Conservation (phyloP, 75 land plant species). For the Ceratopteris richardii region DNA sequence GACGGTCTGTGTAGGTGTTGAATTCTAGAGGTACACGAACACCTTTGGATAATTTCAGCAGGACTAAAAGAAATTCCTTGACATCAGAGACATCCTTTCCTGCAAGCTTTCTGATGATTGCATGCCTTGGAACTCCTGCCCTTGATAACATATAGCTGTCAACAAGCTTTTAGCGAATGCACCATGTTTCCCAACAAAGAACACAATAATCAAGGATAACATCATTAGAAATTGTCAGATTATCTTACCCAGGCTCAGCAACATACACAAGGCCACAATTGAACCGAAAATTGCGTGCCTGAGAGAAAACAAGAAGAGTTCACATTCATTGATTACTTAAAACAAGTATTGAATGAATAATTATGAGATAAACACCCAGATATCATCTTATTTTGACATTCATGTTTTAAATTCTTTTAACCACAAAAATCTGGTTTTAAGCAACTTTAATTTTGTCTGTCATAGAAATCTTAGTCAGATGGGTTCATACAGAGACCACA, state of each 20-base stretch:
- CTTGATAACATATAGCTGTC: slow-evolving; percentile 88
- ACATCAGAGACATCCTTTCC: slow-evolving; percentile 60
- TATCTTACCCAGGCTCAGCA: slow-evolving; percentile 72
- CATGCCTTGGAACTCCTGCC: slow-evolving; percentile 93
- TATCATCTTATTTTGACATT: too few species aligned
- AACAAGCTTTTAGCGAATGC: too few species aligned
- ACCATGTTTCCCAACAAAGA: too few species aligned
- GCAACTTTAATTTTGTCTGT: too few species aligned
- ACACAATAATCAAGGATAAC: neutral
- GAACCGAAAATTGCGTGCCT: slow-evolving; percentile 94
- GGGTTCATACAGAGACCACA: too few species aligned
- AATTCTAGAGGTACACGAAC: slow-evolving; percentile 89
- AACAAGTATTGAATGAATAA: too few species aligned
- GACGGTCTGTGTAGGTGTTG: slow-evolving; percentile 67
- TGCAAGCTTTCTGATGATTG: slow-evolving; percentile 85
- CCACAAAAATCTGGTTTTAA: too few species aligned
- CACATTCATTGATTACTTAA: neutral
- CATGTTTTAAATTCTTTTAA: too few species aligned
- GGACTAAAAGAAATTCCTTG: slow-evolving; percentile 52
- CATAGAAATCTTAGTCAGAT: too few species aligned
- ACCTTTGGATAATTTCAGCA: slow-evolving; percentile 58
- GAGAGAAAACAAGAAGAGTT: slow-evolving; percentile 9
- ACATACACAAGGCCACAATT: slow-evolving; percentile 92
- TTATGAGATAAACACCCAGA: too few species aligned
- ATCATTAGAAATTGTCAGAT: neutral